Base-by-base conservation (phyloP, 768 basidiomycete genomes). In the Tylopilus intermedius region DNA sequence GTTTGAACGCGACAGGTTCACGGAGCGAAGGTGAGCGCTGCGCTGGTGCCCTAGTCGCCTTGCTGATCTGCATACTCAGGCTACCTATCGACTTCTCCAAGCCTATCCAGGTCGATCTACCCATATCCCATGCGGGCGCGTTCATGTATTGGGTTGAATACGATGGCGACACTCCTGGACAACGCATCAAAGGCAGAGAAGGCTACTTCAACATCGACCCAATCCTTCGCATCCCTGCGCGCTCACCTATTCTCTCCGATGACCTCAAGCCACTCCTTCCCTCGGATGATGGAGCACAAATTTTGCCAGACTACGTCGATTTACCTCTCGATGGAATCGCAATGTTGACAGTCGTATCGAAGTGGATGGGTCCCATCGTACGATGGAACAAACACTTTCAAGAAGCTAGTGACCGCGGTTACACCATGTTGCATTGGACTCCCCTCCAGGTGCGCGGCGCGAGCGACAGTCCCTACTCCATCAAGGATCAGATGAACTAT, bases 181-280 rank as follows among this genome's bases (percentile, higher is more conserved):
- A 81, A 48, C 83, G 94, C 52, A 69, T 88, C 53, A 85, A 83
- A 58, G 91, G 94, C 45, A 81, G 90, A 47, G 83, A 90, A 58
- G 94, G 94, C 7, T 98, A 92, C 73, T 97, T 99, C 73, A 95
- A 95, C 70, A 83, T 99, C 57, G 95, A 98, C 63, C 95, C 95
- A 22, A 75, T 92, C 53, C 83, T 99, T 56, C 83, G 78, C 50
- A 74, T 80, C 51, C 90, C 86, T 59, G 75, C 81, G 5, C 86
- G 95, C 35, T 76, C 85, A 1, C 75, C 80, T 37, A 87, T 98
- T 58, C 80, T 98, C 46, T 79, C 80, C 32, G 42, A 72, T 5
- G 75, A 81, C 39, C 68, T 75, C 26, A 69, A 67, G 37, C 76
- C 83, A 32, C 74, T 90, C 7, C 71, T 80, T 7, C 73, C 81